Evolutionary conservation across 2,329 filamentous ascomycete genomes (phyloP).

Genomic region (Endothia cerciana): DNA sequence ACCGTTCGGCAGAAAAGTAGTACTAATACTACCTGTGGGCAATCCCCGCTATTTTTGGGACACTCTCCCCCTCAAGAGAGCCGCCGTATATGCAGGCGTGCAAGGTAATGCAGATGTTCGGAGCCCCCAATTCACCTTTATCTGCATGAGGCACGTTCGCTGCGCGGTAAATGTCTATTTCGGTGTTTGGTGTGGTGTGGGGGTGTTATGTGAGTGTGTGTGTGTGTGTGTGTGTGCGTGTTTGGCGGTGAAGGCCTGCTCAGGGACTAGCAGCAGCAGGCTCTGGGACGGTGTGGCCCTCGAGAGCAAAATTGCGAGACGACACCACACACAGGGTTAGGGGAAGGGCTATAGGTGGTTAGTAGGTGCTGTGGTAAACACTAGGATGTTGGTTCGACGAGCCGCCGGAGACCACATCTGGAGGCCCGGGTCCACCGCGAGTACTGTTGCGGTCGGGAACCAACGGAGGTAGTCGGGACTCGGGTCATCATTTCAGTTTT

Average conservation of each 20-base stretch:
- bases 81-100: neutral
- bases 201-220: neutral
- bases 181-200: neutral
- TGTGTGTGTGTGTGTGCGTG: neutral
- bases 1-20: too few species aligned
- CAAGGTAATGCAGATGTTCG: neutral
- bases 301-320: too few species aligned
- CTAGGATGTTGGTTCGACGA: too few species aligned
- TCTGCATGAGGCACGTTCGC: neutral
- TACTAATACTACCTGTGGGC: neutral
- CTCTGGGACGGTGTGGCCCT: neutral
- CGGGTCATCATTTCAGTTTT: neutral
- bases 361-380: too few species aligned
- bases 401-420: constrained; percentile 16
- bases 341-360: neutral
- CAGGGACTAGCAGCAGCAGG: neutral
- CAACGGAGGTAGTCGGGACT: constrained; percentile 9
- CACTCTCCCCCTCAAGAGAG: neutral
- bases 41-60: constrained; percentile 1
- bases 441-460: neutral
- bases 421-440: constrained; percentile 1
- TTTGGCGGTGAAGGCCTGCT: neutral
- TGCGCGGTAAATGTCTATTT: neutral
- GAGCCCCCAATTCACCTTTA: neutral
- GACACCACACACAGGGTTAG: neutral